Conservation (phyloP, 192 early-diverging fungal species). For the Linnemannia schmuckeri region DNA sequence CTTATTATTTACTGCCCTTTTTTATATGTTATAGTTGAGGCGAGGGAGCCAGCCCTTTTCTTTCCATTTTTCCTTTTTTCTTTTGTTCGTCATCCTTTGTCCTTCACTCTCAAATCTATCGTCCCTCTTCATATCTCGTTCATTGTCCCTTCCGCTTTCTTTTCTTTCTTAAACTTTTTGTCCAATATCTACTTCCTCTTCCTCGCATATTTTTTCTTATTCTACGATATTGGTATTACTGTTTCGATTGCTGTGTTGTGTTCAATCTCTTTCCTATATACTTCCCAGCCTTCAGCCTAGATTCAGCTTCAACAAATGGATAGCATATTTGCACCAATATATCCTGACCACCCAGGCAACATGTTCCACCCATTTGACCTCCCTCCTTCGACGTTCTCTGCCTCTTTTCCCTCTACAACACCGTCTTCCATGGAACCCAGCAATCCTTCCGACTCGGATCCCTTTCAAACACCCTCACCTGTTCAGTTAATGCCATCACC, state of each 20-base stretch:
- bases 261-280: background rate
- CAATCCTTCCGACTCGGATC: background rate
- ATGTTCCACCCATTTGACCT: constrained; percentile 7
- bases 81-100: background rate
- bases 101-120: background rate
- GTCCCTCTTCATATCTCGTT: background rate
- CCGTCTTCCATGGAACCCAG: constrained; percentile 3
- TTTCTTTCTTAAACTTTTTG: background rate
- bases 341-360: constrained; percentile 14
- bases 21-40: background rate
- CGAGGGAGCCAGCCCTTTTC: background rate
- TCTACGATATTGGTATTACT: no score
- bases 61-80: background rate
- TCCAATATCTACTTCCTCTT: background rate
- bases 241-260: background rate
- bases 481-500: constrained; percentile 18
- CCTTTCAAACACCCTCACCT: constrained; percentile 24
- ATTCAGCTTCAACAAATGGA: background rate
- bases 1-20: constrained; percentile 2
- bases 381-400: constrained; percentile 12
- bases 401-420: background rate
- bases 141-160: background rate
- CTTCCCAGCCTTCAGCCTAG: background rate
- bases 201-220: background rate
- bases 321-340: constrained; percentile 30